phyloP scores from a whole-genome alignment of 441 rosid species.

The Adansonia gregorii region DNA sequence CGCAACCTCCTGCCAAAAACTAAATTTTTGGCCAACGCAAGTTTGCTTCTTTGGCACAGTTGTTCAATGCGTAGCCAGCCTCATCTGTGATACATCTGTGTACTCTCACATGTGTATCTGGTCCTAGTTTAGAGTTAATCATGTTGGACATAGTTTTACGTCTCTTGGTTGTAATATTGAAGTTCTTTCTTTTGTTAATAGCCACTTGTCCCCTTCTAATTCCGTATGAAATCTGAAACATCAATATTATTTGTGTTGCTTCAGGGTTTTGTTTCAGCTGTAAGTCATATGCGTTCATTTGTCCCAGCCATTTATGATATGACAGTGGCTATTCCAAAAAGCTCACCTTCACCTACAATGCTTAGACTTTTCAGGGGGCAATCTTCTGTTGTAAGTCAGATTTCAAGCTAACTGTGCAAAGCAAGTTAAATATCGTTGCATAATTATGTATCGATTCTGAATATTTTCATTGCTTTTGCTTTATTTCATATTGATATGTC shows the following conservation, averaged over 20 bases:
- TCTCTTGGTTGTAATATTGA: neutral
- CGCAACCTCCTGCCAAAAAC: constrained; percentile 4
- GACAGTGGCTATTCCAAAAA: constrained; percentile 87
- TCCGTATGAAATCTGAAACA: constrained; percentile 14
- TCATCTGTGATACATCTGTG: neutral
- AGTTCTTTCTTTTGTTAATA: constrained; percentile 1
- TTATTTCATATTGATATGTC: constrained; percentile 1
- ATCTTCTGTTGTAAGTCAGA: constrained; percentile 82
- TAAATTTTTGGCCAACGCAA: neutral
- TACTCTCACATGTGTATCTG: neutral
- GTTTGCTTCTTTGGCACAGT: neutral
- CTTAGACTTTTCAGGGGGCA: constrained; percentile 89
- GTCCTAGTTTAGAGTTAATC: neutral
- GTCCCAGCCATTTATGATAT: constrained; percentile 94
- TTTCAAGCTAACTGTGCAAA: constrained; percentile 21
- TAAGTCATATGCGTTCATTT: constrained; percentile 91
- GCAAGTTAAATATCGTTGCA: constrained; percentile 14
- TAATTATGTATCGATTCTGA: constrained; percentile 13
- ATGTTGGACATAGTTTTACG: neutral
- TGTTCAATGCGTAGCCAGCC: neutral
- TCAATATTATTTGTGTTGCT: constrained; percentile 24
- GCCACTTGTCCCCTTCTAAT: neutral
- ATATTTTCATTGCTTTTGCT: constrained; percentile 9
- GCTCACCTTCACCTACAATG: constrained; percentile 86
- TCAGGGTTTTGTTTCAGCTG: constrained; percentile 98